Evolutionary conservation across 2,329 filamentous ascomycete genomes (phyloP), one percentile per base, ranked within the genome.

Genomic region (Stachybotrys elegans): DNA sequence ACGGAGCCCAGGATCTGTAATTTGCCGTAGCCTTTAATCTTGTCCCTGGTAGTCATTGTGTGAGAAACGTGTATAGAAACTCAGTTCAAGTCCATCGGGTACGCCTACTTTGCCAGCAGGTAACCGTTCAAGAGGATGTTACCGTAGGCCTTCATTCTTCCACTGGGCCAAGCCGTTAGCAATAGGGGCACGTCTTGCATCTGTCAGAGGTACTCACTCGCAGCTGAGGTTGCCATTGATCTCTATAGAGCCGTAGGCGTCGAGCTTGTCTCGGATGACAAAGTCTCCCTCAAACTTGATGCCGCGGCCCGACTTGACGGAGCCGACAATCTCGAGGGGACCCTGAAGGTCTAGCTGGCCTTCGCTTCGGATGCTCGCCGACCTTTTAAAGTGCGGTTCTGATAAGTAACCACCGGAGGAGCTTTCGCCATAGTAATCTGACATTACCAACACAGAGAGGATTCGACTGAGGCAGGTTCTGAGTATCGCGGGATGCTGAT

Each of bases 21-120:
- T 53, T 72, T 71, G 17, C 71, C 72, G 48, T 66, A 72, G 21
- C 71, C 66, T 40, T 70, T 71, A 50, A 74, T 66, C 47, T 69
- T 71, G 47, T 68, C 67, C 36, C 67, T 71, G 36, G 34, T 6
- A 40, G 14, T 13, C 13, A 17, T 4, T 23, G 22, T 25, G 48
- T 57, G 35, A 58, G 44, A 25, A 20, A n/a, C n/a, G n/a, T n/a
- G n/a, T n/a, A n/a, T n/a, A n/a, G n/a, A n/a, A n/a, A n/a, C n/a
- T n/a, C n/a, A n/a, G n/a, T n/a, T n/a, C n/a, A n/a, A n/a, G n/a
- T n/a, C n/a, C n/a, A n/a, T n/a, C 19, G 42, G 25, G 40, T 44
- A 31, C 27, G 52, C 61, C 50, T 53, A 69, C 68, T 56, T 63
- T 45, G 65, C 65, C 23, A 59, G 52, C 22, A 68, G 57, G 42